Percentiles rank a stretch among this genome's conserved stretches.
Evolutionary conservation across 192 early-diverging fungal species (phyloP).

Genomic region (Blastocladiella britannica): DNA sequence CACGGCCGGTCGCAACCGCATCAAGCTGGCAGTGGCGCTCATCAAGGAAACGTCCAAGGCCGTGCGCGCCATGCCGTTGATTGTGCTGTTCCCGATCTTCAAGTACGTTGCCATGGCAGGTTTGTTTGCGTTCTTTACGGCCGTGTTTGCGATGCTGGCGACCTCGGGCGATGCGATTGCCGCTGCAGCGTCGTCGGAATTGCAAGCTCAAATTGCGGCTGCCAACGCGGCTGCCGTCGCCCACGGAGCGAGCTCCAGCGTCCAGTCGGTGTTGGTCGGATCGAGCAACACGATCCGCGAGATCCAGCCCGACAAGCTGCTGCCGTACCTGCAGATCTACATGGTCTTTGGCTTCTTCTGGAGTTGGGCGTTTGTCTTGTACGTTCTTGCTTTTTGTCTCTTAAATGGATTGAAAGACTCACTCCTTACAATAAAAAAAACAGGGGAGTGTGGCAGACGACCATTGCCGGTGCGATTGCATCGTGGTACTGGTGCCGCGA

Average conservation of each 20-base stretch:
- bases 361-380: slow-evolving; percentile 20
- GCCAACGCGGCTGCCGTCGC: slow-evolving; percentile 7
- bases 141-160: neutral
- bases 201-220: slow-evolving; percentile 7
- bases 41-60: neutral
- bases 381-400: too few species aligned
- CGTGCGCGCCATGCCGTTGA: neutral
- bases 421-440: too few species aligned
- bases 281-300: neutral
- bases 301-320: neutral
- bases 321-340: slow-evolving; percentile 18
- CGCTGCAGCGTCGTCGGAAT: neutral
- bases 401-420: too few species aligned
- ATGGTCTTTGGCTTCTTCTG: slow-evolving; percentile 36
- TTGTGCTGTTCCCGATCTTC: neutral
- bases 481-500: slow-evolving; percentile 29
- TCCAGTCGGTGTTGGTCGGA: neutral
- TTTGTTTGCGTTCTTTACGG: neutral
- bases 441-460: slow-evolving; percentile 21
- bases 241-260: too few species aligned
- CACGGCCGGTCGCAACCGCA: neutral
- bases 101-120: neutral
- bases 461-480: slow-evolving; percentile 28
- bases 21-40: neutral
- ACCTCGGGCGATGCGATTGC: neutral